Percentiles rank a stretch among this genome's conserved stretches.
These are phyloP conservation scores for Raddia guianensis DNA, from an alignment of 176 grass and related monocot genomes.

Conservation along the genomic window DNA sequence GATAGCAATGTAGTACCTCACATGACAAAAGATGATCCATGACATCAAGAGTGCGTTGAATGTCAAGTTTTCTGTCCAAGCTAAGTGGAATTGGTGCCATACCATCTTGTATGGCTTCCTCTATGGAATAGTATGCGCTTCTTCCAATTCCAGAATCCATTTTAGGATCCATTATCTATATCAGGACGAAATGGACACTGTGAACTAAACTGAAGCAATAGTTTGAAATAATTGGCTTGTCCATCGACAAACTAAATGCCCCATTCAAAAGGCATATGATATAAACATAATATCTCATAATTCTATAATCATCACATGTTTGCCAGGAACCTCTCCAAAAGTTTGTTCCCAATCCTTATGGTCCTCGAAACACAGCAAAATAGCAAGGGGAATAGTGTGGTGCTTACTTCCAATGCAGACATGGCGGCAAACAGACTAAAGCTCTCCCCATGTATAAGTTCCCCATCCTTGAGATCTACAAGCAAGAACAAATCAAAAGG, in stretches of 20 bases:
- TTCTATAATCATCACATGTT: neutral
- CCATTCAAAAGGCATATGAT: neutral
- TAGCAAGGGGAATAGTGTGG: conserved; percentile 15
- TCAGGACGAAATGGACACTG: conserved; percentile 10
- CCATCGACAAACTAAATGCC: neutral
- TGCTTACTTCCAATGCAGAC: conserved; percentile 95
- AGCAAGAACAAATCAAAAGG: conserved; percentile 34
- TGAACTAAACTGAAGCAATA: conserved; percentile 41
- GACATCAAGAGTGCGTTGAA: conserved; percentile 79
- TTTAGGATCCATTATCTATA: conserved; percentile 99
- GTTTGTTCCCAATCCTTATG: neutral
- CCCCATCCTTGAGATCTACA: conserved; percentile 88
- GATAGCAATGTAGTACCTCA: conserved; percentile 67
- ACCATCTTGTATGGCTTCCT: conserved; percentile 94
- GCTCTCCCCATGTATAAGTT: conserved; percentile 95
- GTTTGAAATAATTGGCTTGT: conserved; percentile 19
- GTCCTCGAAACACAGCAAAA: conserved; percentile 8
- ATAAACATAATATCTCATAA: conserved; percentile 5
- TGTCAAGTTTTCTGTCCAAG: conserved; percentile 71
- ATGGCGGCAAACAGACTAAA: conserved; percentile 98
- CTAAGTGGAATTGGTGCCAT: conserved; percentile 87
- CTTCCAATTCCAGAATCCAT: conserved; percentile 94
- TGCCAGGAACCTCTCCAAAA: neutral
- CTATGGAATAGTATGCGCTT: conserved; percentile 73
- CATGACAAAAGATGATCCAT: conserved; percentile 98